Evolutionary conservation across 192 early-diverging fungal species (phyloP).

Genomic region (Tieghemiomyces parasiticus): DNA sequence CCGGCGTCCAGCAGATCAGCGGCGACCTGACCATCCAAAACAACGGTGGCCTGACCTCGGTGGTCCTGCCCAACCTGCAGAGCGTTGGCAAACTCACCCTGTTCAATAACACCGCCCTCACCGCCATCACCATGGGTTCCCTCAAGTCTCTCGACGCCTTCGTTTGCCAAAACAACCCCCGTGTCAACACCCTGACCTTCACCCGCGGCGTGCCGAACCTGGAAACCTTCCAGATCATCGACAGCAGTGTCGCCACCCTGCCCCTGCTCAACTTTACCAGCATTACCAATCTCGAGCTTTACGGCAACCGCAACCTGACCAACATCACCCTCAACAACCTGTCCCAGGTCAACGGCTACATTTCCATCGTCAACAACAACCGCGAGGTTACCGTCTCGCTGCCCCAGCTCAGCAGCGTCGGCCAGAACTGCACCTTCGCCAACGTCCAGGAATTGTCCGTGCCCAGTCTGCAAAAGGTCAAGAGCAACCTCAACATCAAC

Average conservation of each 20-base stretch:
- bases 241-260: conserved; percentile 26
- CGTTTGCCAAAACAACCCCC: conserved; percentile 33
- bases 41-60: conserved; percentile 9
- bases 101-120: conserved; percentile 38
- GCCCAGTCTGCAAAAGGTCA: conserved; percentile 24
- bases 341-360: conserved; percentile 25
- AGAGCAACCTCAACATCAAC: conserved; percentile 40
- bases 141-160: conserved; percentile 27
- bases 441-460: conserved; percentile 29
- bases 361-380: conserved; percentile 41
- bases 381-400: conserved; percentile 26
- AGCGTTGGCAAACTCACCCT: conserved; percentile 24
- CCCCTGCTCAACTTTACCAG: conserved; percentile 22
- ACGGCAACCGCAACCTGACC: conserved; percentile 35
- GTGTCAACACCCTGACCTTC: conserved; percentile 25
- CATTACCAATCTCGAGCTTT: conserved; percentile 30
- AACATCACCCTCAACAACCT: conserved; percentile 32
- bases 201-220: conserved; percentile 26
- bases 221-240: conserved; percentile 30
- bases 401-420: conserved; percentile 30
- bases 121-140: conserved; percentile 21
- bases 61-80: conserved; percentile 15
- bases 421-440: conserved; percentile 41
- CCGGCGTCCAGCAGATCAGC: conserved; percentile 22
- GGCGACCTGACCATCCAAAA: conserved; percentile 16